Percentiles rank a stretch among this genome's conserved stretches.
phyloP scores from a whole-genome alignment of 228 moss, liverwort and hornwort species.

The Sphagnum magellanicum region DNA sequence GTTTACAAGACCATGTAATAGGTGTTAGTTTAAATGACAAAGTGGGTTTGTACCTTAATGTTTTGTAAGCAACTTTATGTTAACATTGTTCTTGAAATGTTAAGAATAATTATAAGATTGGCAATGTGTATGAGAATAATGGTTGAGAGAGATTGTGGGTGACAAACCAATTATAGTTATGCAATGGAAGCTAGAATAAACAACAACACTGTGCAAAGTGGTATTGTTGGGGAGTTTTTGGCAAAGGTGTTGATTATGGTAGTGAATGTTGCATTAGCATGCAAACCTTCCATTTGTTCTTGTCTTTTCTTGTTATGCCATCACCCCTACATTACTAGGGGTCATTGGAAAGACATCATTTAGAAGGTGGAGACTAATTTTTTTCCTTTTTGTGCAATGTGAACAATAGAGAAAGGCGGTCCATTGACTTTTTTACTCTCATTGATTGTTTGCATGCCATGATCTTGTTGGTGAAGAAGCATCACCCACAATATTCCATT shows the following conservation, averaged over 20 bases:
- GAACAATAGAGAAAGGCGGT: too few species aligned
- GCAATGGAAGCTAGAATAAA: constrained; percentile 44
- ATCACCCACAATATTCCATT: too few species aligned
- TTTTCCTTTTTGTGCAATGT: too few species aligned
- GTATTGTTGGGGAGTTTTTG: constrained; percentile 67
- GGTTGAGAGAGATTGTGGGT: constrained; percentile 5
- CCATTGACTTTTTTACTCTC: too few species aligned
- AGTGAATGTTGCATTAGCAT: constrained; percentile 40
- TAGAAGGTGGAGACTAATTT: constrained; percentile 58
- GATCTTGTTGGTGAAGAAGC: too few species aligned
- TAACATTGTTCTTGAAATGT: neutral
- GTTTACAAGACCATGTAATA: constrained; percentile 42
- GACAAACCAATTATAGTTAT: constrained; percentile 46
- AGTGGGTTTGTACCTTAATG: neutral
- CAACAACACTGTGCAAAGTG: constrained; percentile 10
- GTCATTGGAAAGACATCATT: constrained; percentile 59
- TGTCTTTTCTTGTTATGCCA: constrained; percentile 58
- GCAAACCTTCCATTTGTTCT: constrained; percentile 44
- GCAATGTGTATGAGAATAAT: neutral
- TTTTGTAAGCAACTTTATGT: neutral
- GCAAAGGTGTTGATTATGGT: constrained; percentile 66
- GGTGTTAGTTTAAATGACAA: constrained; percentile 1
- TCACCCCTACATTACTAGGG: constrained; percentile 68
- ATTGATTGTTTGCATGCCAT: too few species aligned
- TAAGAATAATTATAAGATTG: neutral